Evolutionary conservation across 495 filamentous ascomycete species (phyloP).

Genomic region (Annulohypoxylon nitens): DNA sequence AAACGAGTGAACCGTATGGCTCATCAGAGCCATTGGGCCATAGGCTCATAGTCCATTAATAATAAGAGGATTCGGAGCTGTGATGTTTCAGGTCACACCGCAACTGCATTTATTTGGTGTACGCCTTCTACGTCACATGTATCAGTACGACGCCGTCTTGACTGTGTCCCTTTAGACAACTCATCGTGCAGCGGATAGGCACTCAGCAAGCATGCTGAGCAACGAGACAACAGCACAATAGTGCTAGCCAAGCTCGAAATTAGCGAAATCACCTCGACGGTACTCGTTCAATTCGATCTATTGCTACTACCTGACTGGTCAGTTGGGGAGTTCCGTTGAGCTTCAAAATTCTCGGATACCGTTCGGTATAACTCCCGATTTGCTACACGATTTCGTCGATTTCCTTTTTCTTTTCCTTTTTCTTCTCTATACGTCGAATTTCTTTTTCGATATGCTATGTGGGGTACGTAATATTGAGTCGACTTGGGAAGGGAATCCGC

Average conservation of each 20-base stretch:
- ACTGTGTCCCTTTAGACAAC: slow-evolving; percentile 29
- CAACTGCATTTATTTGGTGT: slow-evolving; percentile 7
- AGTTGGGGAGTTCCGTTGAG: not conserved
- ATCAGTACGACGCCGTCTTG: slow-evolving; percentile 16
- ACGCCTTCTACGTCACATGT: slow-evolving; percentile 40
- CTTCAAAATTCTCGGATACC: slow-evolving; percentile 7
- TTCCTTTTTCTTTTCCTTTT: slow-evolving; percentile 10
- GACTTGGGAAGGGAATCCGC: slow-evolving; percentile 16
- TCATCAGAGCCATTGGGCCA: not conserved
- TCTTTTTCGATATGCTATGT: slow-evolving; percentile 5
- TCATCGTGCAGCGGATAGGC: slow-evolving; percentile 37
- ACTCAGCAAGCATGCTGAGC: slow-evolving; percentile 14
- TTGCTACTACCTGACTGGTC: not conserved
- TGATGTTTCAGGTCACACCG: slow-evolving; percentile 20
- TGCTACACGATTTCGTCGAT: not conserved
- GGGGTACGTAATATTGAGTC: slow-evolving; percentile 32
- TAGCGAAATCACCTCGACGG: not conserved
- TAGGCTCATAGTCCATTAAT: slow-evolving; percentile 26
- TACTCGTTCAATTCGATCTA: not conserved
- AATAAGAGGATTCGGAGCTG: slow-evolving; percentile 18
- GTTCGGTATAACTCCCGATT: not conserved
- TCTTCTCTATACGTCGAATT: not conserved
- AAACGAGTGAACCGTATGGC: not conserved
- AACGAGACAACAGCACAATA: slow-evolving; percentile 15
- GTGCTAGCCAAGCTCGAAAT: not conserved